Base-by-base conservation (phyloP, 768 basidiomycete genomes). In the Amanita polypyramis region DNA sequence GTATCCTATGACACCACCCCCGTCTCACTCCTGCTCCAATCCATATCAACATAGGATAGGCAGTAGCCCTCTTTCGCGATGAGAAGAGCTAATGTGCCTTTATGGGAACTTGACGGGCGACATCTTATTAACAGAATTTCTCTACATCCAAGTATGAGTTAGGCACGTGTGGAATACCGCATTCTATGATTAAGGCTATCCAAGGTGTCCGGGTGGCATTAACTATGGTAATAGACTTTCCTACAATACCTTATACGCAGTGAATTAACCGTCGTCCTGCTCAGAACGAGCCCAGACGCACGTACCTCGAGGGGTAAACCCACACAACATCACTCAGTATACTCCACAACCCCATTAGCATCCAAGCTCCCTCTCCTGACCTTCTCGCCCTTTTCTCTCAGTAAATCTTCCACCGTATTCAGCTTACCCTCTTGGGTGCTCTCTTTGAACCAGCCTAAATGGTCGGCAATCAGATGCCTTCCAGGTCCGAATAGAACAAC, bases 381-480 rank as follows among this genome's bases (percentile, higher is more conserved):
- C 38, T 65, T 70, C 66, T 97, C 92, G 1, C 95, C 95, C 45
- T 81, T 84, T 0, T 75, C 80, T 29, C 68, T 71, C 50, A 96
- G 64, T 11, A 97, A 63, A 50, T 92, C 87, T 62, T 97, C 95
- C 3, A 98, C 69, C 1, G 86, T 96, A 47, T 70, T 75, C 20
- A 85, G 63, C 51, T 77, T 80, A 4, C 87, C 88, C 4, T 79
- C 79, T 51, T 79, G 65, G 4, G 85, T 91, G 51, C 68, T 75
- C 23, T 92, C 88, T 56, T 88, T 82, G 69, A 95, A 95, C 92
- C 92, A 95, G 1, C 85, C 86, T 10, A 95, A 65, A 56, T 95
- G 82, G 59, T 95, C 92, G 3, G 92, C 92, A 54, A 92, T 89
- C 8, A 93, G 66, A 62, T 90, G 86, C 25, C 86, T 89, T 52